Base-by-base conservation (phyloP, 345 rosid genomes). In the Moringa oleifera region DNA sequence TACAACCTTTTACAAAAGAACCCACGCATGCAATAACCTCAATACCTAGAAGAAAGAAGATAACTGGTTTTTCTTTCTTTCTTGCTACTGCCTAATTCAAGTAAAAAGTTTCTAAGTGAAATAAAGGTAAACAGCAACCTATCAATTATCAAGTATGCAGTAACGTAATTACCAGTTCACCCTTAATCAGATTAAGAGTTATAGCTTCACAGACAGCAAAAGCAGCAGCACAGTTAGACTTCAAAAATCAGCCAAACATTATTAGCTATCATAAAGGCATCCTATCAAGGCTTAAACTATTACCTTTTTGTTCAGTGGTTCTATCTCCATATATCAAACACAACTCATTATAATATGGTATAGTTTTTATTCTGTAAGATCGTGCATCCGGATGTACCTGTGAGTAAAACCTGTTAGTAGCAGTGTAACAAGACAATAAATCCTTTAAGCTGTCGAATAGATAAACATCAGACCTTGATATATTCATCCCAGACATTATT, bases 301-400 rank as follows among this genome's bases (percentile, higher is more conserved):
- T 74, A 88, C 93, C 93, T 69, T 75, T 79, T 22, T 71, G 76
- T 70, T 81, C 82, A 73, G 64, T 55, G 18, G 66, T 64, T 69
- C 72, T 59, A 72, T 75, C 83, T 15, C 82, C 79, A 57, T 80
- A 82, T 60, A 91, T 83, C 75, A 71, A 71, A 61, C 94, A 82
- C 51, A 90, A 67, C 71, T 85, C 90, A 55, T 66, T 69, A 65
- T 83, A 91, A 69, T 71, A 83, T 2, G 98, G 91, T 51, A 88
- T 70, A 11, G 87, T 71, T 73, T 85, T 91, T 51, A 83, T 77
- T 45, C 94, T 80, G 67, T 59, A 82, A 4, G 87, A 68, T 19
- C 91, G 85, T 2, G 80, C 79, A 70, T 80, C 77, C n/a, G 90
- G 88, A 54, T 78, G 83, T 20, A 66, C 61, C 97, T 86, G 76